phyloP scores from a whole-genome alignment of 2,329 filamentous ascomycete genomes.

The Epichloe bromicola region DNA sequence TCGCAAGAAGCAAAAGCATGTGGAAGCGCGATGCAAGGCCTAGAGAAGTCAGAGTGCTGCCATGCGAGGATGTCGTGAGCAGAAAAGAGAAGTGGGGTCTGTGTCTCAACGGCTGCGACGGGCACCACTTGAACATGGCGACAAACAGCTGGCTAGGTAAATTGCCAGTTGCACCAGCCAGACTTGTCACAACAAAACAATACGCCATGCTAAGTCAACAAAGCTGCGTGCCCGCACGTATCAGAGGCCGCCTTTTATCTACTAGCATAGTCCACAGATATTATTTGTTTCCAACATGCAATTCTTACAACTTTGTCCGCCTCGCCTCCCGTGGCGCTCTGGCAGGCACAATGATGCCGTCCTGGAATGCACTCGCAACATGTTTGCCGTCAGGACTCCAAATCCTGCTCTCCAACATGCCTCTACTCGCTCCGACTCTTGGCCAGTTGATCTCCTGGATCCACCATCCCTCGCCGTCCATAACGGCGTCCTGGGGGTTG shows the following conservation, averaged over 20 bases:
- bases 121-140: too few species aligned
- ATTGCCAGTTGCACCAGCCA: neutral
- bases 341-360: slow-evolving; percentile 29
- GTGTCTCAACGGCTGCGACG: neutral
- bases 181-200: neutral
- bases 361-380: slow-evolving; percentile 42
- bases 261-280: neutral
- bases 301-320: slow-evolving; percentile 14
- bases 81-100: neutral
- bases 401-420: slow-evolving; percentile 34
- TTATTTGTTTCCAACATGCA: too few species aligned
- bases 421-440: slow-evolving; percentile 31
- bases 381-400: slow-evolving; percentile 42
- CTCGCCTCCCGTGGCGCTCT: slow-evolving; percentile 10
- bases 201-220: neutral
- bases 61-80: too few species aligned
- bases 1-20: too few species aligned
- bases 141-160: neutral
- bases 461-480: slow-evolving; percentile 38
- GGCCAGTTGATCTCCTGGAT: slow-evolving; percentile 39
- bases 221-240: neutral
- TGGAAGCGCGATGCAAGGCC: too few species aligned
- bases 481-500: slow-evolving; percentile 33
- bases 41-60: too few species aligned
- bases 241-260: neutral